Percentiles rank a stretch among this genome's conserved stretches.
phyloP scores from a whole-genome alignment of 306 rosid genomes.

The Ochetophila trinervis region DNA sequence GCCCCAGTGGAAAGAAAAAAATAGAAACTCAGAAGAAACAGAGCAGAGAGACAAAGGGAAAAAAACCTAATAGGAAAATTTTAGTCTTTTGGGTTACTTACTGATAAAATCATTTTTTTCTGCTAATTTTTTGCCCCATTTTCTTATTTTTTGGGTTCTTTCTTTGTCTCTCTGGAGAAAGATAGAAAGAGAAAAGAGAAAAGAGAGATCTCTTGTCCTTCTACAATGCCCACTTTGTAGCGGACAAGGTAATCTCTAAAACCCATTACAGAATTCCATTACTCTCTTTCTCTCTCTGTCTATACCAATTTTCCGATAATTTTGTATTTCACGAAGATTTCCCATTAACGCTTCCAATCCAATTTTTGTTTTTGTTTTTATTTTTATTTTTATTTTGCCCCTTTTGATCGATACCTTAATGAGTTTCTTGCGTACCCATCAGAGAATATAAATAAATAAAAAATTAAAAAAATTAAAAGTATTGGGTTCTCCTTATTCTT shows the following conservation, averaged over 20 bases:
- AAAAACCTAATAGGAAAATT: background rate
- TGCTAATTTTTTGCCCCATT: background rate
- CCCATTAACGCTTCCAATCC: slow-evolving; percentile 15
- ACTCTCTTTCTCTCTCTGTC: background rate
- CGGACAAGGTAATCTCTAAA: slow-evolving; percentile 52
- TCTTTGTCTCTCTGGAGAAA: slow-evolving; percentile 16
- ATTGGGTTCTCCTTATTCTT: slow-evolving; percentile 1
- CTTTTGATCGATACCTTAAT: slow-evolving; percentile 23
- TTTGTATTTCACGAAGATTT: background rate
- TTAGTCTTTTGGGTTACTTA: too few relatives aligned
- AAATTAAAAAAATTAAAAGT: background rate
- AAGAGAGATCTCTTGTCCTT: slow-evolving; percentile 45
- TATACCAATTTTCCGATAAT: background rate
- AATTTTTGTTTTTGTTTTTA: background rate
- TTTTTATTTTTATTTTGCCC: slow-evolving; percentile 4
- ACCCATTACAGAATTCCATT: background rate
- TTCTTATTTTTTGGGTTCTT: slow-evolving; percentile 2
- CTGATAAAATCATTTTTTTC: background rate
- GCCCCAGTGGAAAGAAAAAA: background rate
- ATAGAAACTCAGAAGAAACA: too few relatives aligned
- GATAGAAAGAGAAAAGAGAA: background rate
- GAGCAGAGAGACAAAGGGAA: background rate
- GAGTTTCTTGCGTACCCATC: background rate
- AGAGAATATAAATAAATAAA: background rate
- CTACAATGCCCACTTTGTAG: slow-evolving; percentile 53